Base-by-base conservation (phyloP, 2,329 filamentous ascomycete species). In the Aspergillus sp. region DNA sequence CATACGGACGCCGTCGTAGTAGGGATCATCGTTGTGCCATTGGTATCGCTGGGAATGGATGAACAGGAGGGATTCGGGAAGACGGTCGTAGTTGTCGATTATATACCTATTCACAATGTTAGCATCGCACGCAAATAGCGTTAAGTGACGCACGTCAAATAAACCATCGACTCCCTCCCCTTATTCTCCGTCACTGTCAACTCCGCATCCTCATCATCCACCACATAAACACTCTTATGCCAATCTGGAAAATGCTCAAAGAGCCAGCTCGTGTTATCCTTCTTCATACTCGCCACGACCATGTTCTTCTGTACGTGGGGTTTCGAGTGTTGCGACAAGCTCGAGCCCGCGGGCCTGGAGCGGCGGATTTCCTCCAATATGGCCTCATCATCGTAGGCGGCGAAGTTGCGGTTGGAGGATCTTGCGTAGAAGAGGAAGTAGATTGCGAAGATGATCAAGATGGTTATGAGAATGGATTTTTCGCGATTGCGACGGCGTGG, bases 141-240 rank as follows among this genome's bases (percentile, higher is more conserved):
- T 23, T 12, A 41, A 22, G 43, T 2, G 22, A 51, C 66, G 54
- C 57, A 72, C 69, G 68, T 72, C 52, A 72, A 56, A 59, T 71
- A 72, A 3, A 68, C 68, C 68, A 71, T 72, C 5, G 67, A 68
- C 52, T 72, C 70, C 44, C 68, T 61, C 6, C 70, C 70, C 54
- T 72, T 72, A 49, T 72, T 72, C 39, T 57, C 54, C 3, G 73
- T 66, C 12, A 81, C 76, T 0, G 73, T 78, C 52, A 79, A 62
- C 17, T 66, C 51, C 3, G 76, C 75, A 4, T 52, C 53, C 27
- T 70, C 64, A 54, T 79, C 71, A 54, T 82, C 73, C 45, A 77
- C 76, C 22, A 79, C 71, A 59, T 82, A 82, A 49, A 81, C 70
- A 49, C 71, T 78, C 59, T 75, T 74, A 49, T 72, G 68, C 77